These are phyloP conservation scores for Penicillium hordei DNA, from an alignment of 2,329 filamentous ascomycete genomes.

Conservation along the genomic window DNA sequence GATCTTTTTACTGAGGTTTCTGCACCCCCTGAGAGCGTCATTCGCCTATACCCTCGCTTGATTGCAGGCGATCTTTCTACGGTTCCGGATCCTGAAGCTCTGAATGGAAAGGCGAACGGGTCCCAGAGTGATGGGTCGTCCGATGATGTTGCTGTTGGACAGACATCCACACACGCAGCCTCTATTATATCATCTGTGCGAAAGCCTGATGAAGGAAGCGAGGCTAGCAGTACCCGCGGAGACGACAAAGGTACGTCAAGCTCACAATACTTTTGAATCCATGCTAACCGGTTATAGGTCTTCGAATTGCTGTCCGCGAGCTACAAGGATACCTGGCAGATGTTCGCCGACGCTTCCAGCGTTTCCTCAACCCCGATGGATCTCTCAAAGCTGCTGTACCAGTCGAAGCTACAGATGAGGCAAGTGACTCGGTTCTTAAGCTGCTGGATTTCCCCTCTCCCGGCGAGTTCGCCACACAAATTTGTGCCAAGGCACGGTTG, in stretches of 20 bases:
- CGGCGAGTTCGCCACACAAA: slow-evolving; percentile 59
- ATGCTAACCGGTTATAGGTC: slow-evolving; percentile 50
- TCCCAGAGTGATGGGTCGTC: slow-evolving; percentile 29
- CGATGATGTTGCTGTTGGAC: slow-evolving; percentile 29
- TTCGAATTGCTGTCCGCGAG: slow-evolving; percentile 77
- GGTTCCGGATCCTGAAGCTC: slow-evolving; percentile 50
- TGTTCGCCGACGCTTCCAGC: slow-evolving; percentile 66
- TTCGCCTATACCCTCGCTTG: slow-evolving; percentile 76
- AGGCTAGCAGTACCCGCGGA: slow-evolving; percentile 41
- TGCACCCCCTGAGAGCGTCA: slow-evolving; percentile 83
- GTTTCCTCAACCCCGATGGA: slow-evolving; percentile 60
- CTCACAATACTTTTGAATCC: neutral
- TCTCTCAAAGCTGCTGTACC: slow-evolving; percentile 41
- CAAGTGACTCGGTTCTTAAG: slow-evolving; percentile 47
- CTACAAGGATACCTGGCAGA: slow-evolving; percentile 86
- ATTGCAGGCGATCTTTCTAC: slow-evolving; percentile 80
- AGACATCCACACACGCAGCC: slow-evolving; percentile 33
- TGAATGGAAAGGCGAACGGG: slow-evolving; percentile 35
- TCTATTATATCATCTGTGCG: slow-evolving; percentile 43
- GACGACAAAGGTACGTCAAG: slow-evolving; percentile 27
- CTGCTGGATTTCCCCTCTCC: slow-evolving; percentile 52
- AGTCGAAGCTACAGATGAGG: slow-evolving; percentile 39
- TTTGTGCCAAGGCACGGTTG: slow-evolving; percentile 74
- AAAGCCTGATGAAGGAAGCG: slow-evolving; percentile 41
- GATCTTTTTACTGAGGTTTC: slow-evolving; percentile 89